These are phyloP conservation scores for Dictyophora rubrovolvata DNA, from an alignment of 768 basidiomycete species.

Conservation along the genomic window DNA sequence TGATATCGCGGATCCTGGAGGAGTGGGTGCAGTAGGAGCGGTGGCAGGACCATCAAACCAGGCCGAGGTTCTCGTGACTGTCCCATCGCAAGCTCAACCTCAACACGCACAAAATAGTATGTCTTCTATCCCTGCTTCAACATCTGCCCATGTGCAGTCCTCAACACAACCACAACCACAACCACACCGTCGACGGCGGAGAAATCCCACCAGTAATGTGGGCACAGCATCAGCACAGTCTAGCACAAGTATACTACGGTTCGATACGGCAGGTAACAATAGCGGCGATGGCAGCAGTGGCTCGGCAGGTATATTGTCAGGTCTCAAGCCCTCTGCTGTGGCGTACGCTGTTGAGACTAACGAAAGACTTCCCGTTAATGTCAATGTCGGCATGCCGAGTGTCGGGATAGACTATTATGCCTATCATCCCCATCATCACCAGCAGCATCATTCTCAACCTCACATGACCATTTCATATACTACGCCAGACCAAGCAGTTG, in stretches of 20 bases:
- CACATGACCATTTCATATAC: background rate
- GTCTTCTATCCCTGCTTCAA: background rate
- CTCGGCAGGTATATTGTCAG: background rate
- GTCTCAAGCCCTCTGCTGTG: background rate
- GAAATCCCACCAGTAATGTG: background rate
- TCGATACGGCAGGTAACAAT: background rate
- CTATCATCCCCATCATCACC: background rate
- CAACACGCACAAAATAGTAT: background rate
- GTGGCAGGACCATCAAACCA: background rate
- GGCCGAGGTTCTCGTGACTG: background rate
- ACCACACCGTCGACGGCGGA: background rate
- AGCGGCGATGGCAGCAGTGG: background rate
- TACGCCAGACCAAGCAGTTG: background rate
- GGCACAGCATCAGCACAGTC: background rate
- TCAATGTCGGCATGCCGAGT: background rate
- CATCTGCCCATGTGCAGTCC: background rate
- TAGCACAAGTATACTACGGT: slow-evolving; percentile 2
- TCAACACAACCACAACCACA: too few species aligned
- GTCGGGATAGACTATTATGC: background rate
- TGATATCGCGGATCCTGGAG: background rate
- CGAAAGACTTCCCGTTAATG: background rate
- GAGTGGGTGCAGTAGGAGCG: background rate
- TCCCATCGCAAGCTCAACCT: background rate
- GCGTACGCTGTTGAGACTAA: slow-evolving; percentile 8
- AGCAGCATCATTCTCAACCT: background rate